Evolutionary conservation across 176 grass and related monocot genomes (phyloP).

Genomic region (Paspalum vaginatum): DNA sequence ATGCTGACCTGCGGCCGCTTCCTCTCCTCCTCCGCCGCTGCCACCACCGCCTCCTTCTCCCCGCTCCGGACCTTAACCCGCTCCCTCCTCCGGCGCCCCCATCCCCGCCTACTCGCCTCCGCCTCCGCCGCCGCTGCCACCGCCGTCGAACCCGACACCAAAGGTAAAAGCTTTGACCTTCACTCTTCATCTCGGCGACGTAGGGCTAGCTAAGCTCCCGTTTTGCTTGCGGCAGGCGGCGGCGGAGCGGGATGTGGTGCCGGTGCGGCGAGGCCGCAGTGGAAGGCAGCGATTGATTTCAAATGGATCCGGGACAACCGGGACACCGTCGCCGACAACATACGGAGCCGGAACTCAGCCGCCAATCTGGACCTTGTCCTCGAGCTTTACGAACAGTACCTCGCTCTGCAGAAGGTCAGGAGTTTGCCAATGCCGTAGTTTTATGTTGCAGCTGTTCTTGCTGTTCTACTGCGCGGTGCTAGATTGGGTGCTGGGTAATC

Average conservation of each 20-base stretch:
- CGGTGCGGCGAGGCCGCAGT: constrained; percentile 58
- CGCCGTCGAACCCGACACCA: constrained; percentile 39
- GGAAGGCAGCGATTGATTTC: constrained; percentile 97
- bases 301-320: constrained; percentile 97
- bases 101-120: constrained; percentile 32
- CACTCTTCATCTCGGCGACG: background rate
- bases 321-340: constrained; percentile 68
- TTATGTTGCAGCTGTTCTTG: background rate
- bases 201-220: background rate
- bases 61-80: constrained; percentile 15
- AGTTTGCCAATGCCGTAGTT: background rate
- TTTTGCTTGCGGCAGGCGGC: constrained; percentile 18
- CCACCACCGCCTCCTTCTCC: constrained; percentile 13
- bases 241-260: constrained; percentile 3
- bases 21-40: constrained; percentile 36
- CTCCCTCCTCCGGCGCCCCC: constrained; percentile 42
- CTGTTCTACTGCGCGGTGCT: background rate
- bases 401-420: constrained; percentile 87
- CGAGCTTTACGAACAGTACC: constrained; percentile 79
- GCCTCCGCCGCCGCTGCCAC: constrained; percentile 18
- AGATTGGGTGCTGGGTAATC: background rate
- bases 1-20: constrained; percentile 57
- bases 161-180: constrained; percentile 14
- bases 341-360: constrained; percentile 61
- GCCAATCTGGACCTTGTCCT: constrained; percentile 85